Percentiles rank a stretch among this genome's conserved stretches.
Conservation (phyloP, 768 basidiomycete species). For the Imleria badia region DNA sequence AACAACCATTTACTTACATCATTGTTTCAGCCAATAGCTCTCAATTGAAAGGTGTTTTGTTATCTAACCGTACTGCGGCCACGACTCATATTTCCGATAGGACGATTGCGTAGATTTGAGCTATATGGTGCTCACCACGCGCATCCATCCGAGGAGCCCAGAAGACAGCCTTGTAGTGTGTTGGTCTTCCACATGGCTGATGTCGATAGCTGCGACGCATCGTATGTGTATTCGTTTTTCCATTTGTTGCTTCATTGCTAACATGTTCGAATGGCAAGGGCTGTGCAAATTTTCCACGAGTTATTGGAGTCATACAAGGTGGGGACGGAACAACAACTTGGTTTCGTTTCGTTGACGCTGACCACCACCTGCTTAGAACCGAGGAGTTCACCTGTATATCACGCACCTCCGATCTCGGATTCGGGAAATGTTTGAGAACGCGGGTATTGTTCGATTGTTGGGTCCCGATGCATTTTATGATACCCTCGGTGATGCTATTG, state of each 20-base stretch:
- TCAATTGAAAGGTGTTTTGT: conserved; percentile 71
- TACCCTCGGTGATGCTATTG: conserved; percentile 44
- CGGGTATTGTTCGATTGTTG: conserved; percentile 43
- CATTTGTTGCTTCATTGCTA: neutral
- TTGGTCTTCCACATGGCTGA: conserved; percentile 94
- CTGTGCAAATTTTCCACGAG: conserved; percentile 82
- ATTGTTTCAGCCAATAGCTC: conserved; percentile 78
- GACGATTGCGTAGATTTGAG: conserved; percentile 81
- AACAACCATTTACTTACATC: neutral
- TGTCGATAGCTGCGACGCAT: conserved; percentile 88
- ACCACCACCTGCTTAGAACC: conserved; percentile 30
- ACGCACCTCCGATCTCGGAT: conserved; percentile 43
- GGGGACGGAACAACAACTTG: neutral
- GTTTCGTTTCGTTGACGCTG: neutral
- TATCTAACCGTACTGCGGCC: neutral
- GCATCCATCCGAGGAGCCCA: conserved; percentile 89
- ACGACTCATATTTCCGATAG: conserved; percentile 35
- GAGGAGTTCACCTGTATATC: conserved; percentile 45
- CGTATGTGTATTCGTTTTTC: conserved; percentile 50
- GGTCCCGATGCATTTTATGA: conserved; percentile 46
- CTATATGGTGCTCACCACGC: conserved; percentile 76
- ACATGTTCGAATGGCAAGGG: conserved; percentile 43
- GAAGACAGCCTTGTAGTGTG: conserved; percentile 68
- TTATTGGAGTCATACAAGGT: conserved; percentile 78
- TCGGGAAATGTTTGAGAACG: conserved; percentile 40